These are phyloP conservation scores for Starmerella apis DNA, from an alignment of 805 yeast species.

Conservation along the genomic window DNA sequence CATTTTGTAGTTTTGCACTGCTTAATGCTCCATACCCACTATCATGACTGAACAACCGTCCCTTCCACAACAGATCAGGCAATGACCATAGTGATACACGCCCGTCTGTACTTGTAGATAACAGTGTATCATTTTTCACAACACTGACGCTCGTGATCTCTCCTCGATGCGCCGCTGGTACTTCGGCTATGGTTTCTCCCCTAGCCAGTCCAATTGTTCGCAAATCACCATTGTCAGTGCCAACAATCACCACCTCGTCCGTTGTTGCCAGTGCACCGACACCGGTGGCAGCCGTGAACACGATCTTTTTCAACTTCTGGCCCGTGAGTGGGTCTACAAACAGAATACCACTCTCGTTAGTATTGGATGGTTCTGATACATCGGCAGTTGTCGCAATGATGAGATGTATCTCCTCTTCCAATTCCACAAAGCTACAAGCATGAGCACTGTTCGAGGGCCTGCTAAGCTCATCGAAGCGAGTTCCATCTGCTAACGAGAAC, in stretches of 20 bases:
- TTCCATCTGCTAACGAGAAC: slow-evolving; percentile 9
- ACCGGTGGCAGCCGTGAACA: slow-evolving; percentile 9
- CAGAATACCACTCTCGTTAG: slow-evolving; percentile 14
- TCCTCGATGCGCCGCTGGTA: slow-evolving; percentile 23
- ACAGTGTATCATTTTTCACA: slow-evolving; percentile 4
- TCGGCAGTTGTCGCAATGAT: slow-evolving; percentile 16
- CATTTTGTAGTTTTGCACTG: slow-evolving; percentile 10
- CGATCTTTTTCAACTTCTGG: slow-evolving; percentile 19
- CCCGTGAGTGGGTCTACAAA: slow-evolving; percentile 23
- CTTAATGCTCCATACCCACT: slow-evolving; percentile 23
- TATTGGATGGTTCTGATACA: slow-evolving; percentile 2
- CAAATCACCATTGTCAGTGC: slow-evolving; percentile 23
- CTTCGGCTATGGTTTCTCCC: slow-evolving; percentile 23
- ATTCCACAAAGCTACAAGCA: slow-evolving; percentile 14
- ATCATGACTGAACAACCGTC: slow-evolving; percentile 25
- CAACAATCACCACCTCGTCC: slow-evolving; percentile 17
- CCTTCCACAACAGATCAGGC: slow-evolving; percentile 24
- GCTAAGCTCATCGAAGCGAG: slow-evolving; percentile 3
- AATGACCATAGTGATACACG: slow-evolving; percentile 26
- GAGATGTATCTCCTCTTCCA: slow-evolving; percentile 14
- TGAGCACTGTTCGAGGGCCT: slow-evolving; percentile 7
- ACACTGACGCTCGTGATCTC: slow-evolving; percentile 17
- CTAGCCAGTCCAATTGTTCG: slow-evolving; percentile 19
- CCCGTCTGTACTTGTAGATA: slow-evolving; percentile 27
- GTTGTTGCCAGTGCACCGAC: slow-evolving; percentile 14